phyloP scores from a whole-genome alignment of 2,329 filamentous ascomycete species.

The Cytospora piceicola region DNA sequence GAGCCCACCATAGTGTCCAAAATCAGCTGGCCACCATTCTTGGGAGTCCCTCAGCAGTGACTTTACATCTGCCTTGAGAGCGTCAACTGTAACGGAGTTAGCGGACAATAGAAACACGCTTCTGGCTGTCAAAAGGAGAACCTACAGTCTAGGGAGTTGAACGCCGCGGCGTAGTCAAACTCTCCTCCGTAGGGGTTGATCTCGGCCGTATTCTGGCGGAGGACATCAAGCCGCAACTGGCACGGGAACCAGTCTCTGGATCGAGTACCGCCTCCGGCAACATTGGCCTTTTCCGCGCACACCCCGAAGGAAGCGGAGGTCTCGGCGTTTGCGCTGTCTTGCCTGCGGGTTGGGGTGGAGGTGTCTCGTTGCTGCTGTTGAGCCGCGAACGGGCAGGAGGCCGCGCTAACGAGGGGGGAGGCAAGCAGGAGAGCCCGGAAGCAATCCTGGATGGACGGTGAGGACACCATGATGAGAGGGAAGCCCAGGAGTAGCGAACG shows the following conservation, averaged over 20 bases:
- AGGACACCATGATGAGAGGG: slow-evolving; percentile 10
- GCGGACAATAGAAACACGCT: neutral
- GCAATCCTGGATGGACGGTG: slow-evolving; percentile 12
- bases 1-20: slow-evolving; percentile 79
- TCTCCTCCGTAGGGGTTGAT: slow-evolving; percentile 65
- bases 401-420: slow-evolving; percentile 18
- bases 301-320: slow-evolving; percentile 24
- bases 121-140: neutral
- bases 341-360: neutral
- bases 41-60: slow-evolving; percentile 76
- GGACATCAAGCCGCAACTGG: slow-evolving; percentile 65
- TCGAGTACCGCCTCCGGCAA: slow-evolving; percentile 64
- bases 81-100: slow-evolving; percentile 46
- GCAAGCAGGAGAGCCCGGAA: slow-evolving; percentile 26
- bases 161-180: slow-evolving; percentile 72
- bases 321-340: slow-evolving; percentile 8
- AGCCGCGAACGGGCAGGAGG: slow-evolving; percentile 24
- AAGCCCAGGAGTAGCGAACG: neutral
- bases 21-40: slow-evolving; percentile 82
- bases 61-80: slow-evolving; percentile 72
- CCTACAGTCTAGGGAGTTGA: slow-evolving; percentile 66
- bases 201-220: slow-evolving; percentile 66
- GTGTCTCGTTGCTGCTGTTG: slow-evolving; percentile 17
- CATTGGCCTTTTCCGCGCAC: slow-evolving; percentile 38
- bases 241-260: slow-evolving; percentile 76